Conservation (phyloP, 2,329 filamentous ascomycete genomes). For the Venturia effusa region DNA sequence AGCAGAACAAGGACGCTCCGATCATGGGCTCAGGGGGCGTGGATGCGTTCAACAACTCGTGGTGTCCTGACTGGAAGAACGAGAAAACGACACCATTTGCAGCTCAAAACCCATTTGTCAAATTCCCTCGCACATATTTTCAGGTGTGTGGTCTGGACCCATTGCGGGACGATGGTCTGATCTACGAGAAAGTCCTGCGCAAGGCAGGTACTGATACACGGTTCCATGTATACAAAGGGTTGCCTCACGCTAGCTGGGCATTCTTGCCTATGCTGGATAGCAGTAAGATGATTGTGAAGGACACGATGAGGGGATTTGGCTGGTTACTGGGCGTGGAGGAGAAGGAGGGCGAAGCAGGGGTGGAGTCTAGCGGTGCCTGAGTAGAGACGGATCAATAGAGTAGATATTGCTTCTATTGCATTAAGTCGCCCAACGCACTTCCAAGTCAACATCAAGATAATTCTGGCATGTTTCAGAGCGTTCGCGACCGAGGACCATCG, state of each 20-base stretch:
- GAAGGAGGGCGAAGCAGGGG: neutral
- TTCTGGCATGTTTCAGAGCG: too few relatives aligned
- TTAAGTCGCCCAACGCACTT: too few relatives aligned
- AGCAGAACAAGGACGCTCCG: constrained; percentile 4
- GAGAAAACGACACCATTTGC: neutral
- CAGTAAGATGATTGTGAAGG: neutral
- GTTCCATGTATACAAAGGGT: neutral
- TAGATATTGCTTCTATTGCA: too few relatives aligned
- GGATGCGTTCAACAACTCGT: neutral
- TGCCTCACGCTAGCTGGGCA: neutral
- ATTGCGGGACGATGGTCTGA: constrained; percentile 12
- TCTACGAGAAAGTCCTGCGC: constrained; percentile 12
- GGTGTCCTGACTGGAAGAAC: neutral
- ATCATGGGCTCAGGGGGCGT: neutral
- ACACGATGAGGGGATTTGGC: neutral
- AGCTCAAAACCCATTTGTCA: neutral
- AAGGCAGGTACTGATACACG: constrained; percentile 4
- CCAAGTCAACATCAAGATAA: too few relatives aligned
- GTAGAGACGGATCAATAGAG: neutral
- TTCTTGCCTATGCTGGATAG: neutral
- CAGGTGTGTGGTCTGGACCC: constrained; percentile 14
- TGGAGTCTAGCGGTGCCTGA: neutral
- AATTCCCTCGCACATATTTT: constrained; percentile 12
- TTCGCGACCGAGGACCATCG: too few relatives aligned
- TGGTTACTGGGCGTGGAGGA: neutral